Base-by-base conservation (phyloP, 805 yeast genomes). In the Saturnispora silvae region DNA sequence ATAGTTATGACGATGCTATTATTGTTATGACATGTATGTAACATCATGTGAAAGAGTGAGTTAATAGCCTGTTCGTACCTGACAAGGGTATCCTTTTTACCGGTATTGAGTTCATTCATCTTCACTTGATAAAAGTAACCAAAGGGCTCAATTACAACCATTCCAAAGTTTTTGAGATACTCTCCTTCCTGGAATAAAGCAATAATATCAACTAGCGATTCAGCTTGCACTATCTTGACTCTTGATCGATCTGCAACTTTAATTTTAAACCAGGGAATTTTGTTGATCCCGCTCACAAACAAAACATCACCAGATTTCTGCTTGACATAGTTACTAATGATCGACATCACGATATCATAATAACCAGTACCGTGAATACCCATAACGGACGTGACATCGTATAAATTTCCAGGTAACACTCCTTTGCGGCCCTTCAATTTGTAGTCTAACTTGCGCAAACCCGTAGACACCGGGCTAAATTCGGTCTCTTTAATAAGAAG, bases 131-230 rank as follows among this genome's bases (percentile, higher is more conserved):
- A 54, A 5, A 53, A 28, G 3, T 29, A 44, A 26, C 52, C 52
- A 38, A 57, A 57, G 14, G 52, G 53, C 27, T 56, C 60, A 2
- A 57, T 37, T 4, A 57, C 26, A 1, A 56, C 41, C 30, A 55
- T 29, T 9, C 45, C 48, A 31, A 48, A 57, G 5, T 18, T 6
- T 1, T 40, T 29, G 4, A 36, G 14, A 33, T 45, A 42, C n/a
- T 50, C 41, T 1, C 33, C 9, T 3, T 41, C 35, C 17, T 53
- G 48, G n/a, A 54, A 38, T 1, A 50, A 24, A 4, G 40, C 35
- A 5, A 53, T 45, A 4, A 57, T 34, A 20, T 53, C 51, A 3
- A 49, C 37, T 15, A 53, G 38, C 1, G 50, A 42, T 8, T 40
- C 34, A 2, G 49, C 40, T 6, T 38, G 33, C 9, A 50, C 20